phyloP scores from a whole-genome alignment of 306 rosid genomes.

The Rosa lucieae region DNA sequence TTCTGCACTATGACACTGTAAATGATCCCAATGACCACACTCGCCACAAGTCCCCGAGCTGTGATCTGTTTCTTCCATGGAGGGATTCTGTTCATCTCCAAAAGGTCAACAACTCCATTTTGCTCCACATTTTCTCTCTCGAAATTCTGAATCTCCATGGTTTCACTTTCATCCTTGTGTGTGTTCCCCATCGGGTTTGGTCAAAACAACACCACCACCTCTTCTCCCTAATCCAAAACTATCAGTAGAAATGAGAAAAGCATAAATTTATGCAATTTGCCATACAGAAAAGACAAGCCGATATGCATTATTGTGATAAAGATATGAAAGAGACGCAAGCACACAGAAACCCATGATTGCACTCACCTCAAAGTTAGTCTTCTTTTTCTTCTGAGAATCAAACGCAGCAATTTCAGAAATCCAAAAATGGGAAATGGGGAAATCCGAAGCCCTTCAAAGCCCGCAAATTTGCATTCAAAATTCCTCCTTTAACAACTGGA shows the following conservation, averaged over 20 bases:
- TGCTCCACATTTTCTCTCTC: conserved; percentile 44
- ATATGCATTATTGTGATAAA: background rate
- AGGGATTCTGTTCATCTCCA: conserved; percentile 46
- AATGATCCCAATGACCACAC: conserved; percentile 62
- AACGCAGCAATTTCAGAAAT: conserved; percentile 19
- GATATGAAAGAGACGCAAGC: background rate
- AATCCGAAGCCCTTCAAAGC: background rate
- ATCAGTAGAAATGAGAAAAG: conserved; percentile 11
- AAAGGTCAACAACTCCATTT: conserved; percentile 36
- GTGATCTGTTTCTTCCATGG: conserved; percentile 86
- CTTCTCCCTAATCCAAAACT: conserved; percentile 13
- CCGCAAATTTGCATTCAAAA: background rate
- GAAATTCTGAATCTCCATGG: conserved; percentile 46
- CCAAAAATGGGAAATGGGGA: background rate
- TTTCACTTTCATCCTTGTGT: conserved; percentile 37
- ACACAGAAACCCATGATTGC: conserved; percentile 1
- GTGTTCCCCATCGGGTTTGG: conserved; percentile 39
- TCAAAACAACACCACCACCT: conserved; percentile 5
- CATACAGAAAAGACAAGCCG: background rate
- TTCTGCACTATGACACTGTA: conserved; percentile 91
- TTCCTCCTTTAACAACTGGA: background rate
- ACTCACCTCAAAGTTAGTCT: conserved; percentile 27
- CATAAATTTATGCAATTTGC: background rate
- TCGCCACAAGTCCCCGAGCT: conserved; percentile 70
- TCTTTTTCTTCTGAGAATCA: background rate